A percentile compares a stretch with the other conserved stretches of the same genome.
Conservation (phyloP, 176 grass and related monocot species). For the Avena sativa region DNA sequence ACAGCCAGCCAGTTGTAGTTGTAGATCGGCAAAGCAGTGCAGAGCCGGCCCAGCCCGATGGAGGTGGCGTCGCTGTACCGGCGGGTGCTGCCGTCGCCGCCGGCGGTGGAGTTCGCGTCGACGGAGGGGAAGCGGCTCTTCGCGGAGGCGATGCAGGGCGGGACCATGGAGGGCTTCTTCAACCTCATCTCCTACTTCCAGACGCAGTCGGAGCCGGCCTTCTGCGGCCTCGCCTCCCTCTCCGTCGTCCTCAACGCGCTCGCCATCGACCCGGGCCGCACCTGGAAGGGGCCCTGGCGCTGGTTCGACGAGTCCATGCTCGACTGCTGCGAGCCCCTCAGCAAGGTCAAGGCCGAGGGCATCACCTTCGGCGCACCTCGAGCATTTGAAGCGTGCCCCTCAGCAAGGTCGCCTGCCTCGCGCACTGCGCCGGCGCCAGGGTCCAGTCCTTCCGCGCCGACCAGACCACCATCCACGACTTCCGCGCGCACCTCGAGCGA, state of each 20-base stretch:
- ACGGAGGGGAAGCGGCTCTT: slow-evolving; percentile 78
- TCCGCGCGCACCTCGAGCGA: slow-evolving; percentile 60
- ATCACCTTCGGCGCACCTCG: slow-evolving; percentile 88
- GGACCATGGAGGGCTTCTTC: slow-evolving; percentile 94
- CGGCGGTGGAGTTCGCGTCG: slow-evolving; percentile 90
- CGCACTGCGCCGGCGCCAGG: slow-evolving; percentile 78
- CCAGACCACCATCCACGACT: slow-evolving; percentile 60
- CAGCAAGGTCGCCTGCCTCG: slow-evolving; percentile 91
- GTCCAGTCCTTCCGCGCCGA: slow-evolving; percentile 70
- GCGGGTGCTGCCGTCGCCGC: slow-evolving; percentile 74
- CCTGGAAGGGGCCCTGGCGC: slow-evolving; percentile 88
- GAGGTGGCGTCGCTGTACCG: slow-evolving; percentile 79
- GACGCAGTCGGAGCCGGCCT: slow-evolving; percentile 88
- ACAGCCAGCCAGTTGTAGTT: neutral
- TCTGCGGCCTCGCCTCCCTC: slow-evolving; percentile 82
- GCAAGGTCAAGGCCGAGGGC: slow-evolving; percentile 70
- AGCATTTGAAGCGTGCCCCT: no score
- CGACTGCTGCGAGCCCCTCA: slow-evolving; percentile 93
- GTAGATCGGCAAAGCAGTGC: neutral
- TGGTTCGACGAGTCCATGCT: slow-evolving; percentile 99
- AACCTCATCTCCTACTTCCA: slow-evolving; percentile 77
- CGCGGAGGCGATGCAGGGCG: slow-evolving; percentile 63
- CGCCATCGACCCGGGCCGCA: slow-evolving; percentile 70
- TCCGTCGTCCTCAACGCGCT: slow-evolving; percentile 87
- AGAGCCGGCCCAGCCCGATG: neutral